phyloP scores from a whole-genome alignment of 2,329 filamentous ascomycete species.

The Colletotrichum lini region DNA sequence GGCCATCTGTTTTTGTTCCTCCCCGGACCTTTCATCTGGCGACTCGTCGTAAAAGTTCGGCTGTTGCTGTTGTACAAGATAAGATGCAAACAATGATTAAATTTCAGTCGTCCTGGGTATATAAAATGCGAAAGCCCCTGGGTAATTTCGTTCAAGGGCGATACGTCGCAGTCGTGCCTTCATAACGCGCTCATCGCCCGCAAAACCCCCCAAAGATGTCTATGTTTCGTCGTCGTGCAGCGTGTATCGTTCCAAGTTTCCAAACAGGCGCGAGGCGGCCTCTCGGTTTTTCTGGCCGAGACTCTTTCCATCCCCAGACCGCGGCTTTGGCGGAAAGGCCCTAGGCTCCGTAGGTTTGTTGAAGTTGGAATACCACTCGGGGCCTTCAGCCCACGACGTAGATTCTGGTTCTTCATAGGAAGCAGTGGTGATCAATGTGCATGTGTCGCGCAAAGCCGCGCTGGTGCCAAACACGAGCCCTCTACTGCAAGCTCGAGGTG shows the following conservation, averaged over 20 bases:
- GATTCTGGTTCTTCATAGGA: background rate
- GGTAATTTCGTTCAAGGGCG: constrained; percentile 15
- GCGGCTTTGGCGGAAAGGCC: constrained; percentile 5
- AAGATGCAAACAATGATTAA: constrained; percentile 14
- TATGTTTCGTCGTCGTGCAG: constrained; percentile 18
- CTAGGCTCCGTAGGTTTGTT: constrained; percentile 8
- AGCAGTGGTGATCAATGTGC: background rate
- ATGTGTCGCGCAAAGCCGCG: background rate
- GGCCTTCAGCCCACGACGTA: background rate
- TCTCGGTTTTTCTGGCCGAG: background rate
- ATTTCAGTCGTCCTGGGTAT: constrained; percentile 36
- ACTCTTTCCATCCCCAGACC: background rate
- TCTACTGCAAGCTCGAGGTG: background rate
- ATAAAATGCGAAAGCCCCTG: constrained; percentile 31
- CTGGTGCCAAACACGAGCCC: background rate
- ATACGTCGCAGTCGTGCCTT: constrained; percentile 23
- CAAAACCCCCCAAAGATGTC: constrained; percentile 23
- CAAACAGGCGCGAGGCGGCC: constrained; percentile 6
- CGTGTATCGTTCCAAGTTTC: background rate
- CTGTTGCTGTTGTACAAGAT: constrained; percentile 8
- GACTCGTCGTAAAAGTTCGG: constrained; percentile 7
- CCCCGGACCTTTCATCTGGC: background rate
- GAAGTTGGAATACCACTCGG: background rate
- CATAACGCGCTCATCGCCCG: constrained; percentile 9
- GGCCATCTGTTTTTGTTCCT: constrained; percentile 6